A percentile compares a stretch with the other conserved stretches of the same genome.
phyloP scores from a whole-genome alignment of 331 rosid species.

The Malus hybrid region DNA sequence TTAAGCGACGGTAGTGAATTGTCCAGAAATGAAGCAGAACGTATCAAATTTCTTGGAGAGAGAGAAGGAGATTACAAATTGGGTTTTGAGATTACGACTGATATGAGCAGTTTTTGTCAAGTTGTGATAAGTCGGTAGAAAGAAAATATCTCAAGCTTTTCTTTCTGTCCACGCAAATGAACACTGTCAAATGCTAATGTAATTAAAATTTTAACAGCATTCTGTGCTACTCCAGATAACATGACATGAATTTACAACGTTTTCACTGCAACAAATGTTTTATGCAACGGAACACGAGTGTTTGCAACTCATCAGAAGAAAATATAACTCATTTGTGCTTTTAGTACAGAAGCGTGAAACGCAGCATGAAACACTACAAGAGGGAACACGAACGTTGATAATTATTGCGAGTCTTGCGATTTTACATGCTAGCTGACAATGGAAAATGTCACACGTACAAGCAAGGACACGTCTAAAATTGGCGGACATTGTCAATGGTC shows the following conservation, averaged over 20 bases:
- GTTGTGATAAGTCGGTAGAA: neutral
- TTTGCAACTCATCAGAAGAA: neutral
- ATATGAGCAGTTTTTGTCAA: neutral
- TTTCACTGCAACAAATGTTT: neutral
- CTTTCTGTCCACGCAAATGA: neutral
- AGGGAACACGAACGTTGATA: neutral
- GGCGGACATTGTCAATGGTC: slow-evolving; percentile 36
- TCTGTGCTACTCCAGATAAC: neutral
- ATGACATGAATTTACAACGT: neutral
- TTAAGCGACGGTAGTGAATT: neutral
- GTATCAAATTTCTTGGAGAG: neutral
- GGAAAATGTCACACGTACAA: slow-evolving; percentile 8
- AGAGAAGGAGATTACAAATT: neutral
- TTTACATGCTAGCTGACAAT: neutral
- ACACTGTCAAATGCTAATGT: neutral
- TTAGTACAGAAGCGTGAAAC: neutral
- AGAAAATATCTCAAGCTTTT: neutral
- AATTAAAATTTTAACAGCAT: neutral
- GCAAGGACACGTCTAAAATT: neutral
- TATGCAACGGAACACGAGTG: neutral
- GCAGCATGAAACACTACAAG: neutral
- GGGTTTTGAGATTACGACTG: neutral
- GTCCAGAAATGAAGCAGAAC: neutral
- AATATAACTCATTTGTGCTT: neutral
- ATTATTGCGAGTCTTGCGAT: neutral